These are phyloP conservation scores for Parastagonospora avenae DNA, from an alignment of 2,329 filamentous ascomycete genomes.

Conservation along the genomic window DNA sequence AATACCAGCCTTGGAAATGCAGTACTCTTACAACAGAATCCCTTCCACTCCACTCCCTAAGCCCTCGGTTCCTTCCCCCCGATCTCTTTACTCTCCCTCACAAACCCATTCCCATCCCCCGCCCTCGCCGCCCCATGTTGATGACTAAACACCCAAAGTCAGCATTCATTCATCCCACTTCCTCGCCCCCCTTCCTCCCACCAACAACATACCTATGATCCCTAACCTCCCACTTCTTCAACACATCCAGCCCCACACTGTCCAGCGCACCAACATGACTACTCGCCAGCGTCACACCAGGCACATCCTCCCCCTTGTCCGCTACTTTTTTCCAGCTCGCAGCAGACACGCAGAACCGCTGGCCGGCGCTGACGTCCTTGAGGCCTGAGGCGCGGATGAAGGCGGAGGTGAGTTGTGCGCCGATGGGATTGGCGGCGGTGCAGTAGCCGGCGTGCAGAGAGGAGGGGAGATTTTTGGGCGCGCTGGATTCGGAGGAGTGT, in stretches of 20 bases:
- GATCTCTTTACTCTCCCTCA: slow-evolving; percentile 26
- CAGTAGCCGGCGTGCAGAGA: slow-evolving; percentile 25
- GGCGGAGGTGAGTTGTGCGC: slow-evolving; percentile 60
- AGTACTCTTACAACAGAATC: background rate
- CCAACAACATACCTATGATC: no score
- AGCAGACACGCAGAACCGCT: slow-evolving; percentile 65
- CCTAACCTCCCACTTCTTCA: slow-evolving; percentile 54
- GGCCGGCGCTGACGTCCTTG: slow-evolving; percentile 61
- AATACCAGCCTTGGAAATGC: no score
- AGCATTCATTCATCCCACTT: no score
- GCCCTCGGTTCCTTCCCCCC: slow-evolving; percentile 33
- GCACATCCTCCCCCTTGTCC: slow-evolving; percentile 26
- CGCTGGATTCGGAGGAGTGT: slow-evolving; percentile 13
- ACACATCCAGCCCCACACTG: slow-evolving; percentile 52
- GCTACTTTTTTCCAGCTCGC: slow-evolving; percentile 58
- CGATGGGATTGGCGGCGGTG: slow-evolving; percentile 48
- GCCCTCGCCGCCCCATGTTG: slow-evolving; percentile 11
- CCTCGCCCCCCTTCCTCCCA: no score
- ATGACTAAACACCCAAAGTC: no score
- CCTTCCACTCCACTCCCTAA: slow-evolving; percentile 5
- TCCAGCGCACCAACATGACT: slow-evolving; percentile 58
- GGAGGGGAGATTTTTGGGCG: slow-evolving; percentile 3
- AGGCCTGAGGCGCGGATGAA: slow-evolving; percentile 65
- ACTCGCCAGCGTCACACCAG: slow-evolving; percentile 55
- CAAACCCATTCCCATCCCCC: slow-evolving; percentile 11